Evolutionary conservation across 192 early-diverging fungal species (phyloP).

Genomic region (Obelidium mucronatum): DNA sequence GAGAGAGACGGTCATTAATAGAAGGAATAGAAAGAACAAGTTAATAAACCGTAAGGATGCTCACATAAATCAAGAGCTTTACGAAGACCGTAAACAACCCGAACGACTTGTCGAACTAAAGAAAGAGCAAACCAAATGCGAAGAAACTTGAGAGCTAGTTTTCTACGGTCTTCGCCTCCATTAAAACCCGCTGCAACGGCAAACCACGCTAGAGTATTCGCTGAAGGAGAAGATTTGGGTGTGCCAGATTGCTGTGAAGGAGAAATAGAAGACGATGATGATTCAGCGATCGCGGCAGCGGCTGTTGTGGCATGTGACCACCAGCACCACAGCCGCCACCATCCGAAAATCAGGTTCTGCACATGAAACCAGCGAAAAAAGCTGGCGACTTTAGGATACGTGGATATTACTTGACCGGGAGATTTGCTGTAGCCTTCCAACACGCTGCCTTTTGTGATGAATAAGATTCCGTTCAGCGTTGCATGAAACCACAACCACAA

Average conservation of each 20-base stretch:
- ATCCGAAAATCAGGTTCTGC: conserved; percentile 1
- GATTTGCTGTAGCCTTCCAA: background rate
- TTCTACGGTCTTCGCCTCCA: background rate
- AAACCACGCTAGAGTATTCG: background rate
- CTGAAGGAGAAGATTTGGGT: background rate
- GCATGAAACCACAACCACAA: background rate
- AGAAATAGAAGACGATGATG: background rate
- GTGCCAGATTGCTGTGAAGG: background rate
- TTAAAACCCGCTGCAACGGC: conserved; percentile 19
- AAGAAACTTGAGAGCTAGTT: conserved; percentile 10
- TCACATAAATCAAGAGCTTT: background rate
- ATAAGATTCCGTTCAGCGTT: background rate
- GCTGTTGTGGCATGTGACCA: conserved; percentile 26
- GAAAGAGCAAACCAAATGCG: background rate
- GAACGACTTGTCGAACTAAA: background rate
- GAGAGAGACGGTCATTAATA: no score
- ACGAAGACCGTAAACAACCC: background rate
- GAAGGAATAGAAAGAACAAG: no score
- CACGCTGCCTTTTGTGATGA: background rate
- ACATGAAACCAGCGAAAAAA: conserved; percentile 24
- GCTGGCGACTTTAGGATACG: background rate
- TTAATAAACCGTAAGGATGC: no score
- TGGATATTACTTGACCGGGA: background rate
- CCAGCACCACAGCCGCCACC: conserved; percentile 27
- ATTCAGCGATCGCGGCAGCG: conserved; percentile 6